Evolutionary conservation across 2,329 filamentous ascomycete genomes (phyloP), one percentile per base, ranked within the genome.

Genomic region (Phaeoacremonium minimum): DNA sequence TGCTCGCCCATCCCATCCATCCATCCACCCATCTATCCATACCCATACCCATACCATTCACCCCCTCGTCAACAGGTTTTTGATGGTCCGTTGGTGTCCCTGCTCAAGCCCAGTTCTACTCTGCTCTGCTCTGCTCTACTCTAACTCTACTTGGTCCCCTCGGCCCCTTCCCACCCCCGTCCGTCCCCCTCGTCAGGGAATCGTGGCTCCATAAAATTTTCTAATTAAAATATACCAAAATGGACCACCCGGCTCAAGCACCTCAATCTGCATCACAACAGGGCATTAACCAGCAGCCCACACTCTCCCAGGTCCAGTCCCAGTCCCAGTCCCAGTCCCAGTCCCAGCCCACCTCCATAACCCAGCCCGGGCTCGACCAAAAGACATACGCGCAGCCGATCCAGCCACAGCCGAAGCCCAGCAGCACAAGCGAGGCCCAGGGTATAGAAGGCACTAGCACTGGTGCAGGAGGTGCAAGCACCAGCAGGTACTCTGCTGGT

Each of bases 141-240:
- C n/a, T n/a, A 15, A 34, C 38, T 35, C 39, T 36, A 31, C 30
- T 44, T 42, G 36, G 32, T 17, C 35, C 32, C 34, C 33, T 6
- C 14, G 28, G 13, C 13, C 20, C 15, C n/a, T 9, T 18, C 32
- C 20, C 18, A 15, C 17, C 30, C 18, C 37, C 31, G 16, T 43
- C 38, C 12, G 18, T 44, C 50, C 53, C 50, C 51, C 50, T 45
- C 43, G 51, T 49, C 52, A 46, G 49, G 50, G 50, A 56, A 58
- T 58, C 51, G 50, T 54, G 57, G 55, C 55, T 58, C 56, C 56
- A 58, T 57, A 57, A 57, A 58, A 58, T 55, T 53, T 47, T 53
- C 55, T 56, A 59, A 61, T 59, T 60, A 58, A 61, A 57, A 55
- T 9, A 9, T 53, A 52, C 55, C 52, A 57, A 41, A 50, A 58